Conservation (phyloP, 371 early-diverging fungal species). For the Mucor sp. region DNA sequence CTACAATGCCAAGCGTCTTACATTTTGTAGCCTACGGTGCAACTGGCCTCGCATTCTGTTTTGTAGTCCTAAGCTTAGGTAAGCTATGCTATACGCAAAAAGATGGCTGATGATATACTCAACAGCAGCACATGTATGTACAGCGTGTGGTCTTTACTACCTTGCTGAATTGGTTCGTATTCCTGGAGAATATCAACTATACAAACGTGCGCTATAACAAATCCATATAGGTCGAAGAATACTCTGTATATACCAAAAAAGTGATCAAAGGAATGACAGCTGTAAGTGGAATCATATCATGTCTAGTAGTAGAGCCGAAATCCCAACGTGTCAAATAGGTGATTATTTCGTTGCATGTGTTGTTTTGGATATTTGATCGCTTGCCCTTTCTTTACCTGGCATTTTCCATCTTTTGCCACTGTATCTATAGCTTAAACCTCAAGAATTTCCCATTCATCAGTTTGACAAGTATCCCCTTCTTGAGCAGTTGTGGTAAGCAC, state of each 20-base stretch:
- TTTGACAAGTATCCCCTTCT: conserved; percentile 62
- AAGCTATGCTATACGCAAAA: background rate
- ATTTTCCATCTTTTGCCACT: conserved; percentile 72
- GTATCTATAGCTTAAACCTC: conserved; percentile 71
- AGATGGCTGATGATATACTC: background rate
- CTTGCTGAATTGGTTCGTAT: conserved; percentile 70
- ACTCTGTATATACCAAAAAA: conserved; percentile 78
- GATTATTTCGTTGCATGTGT: conserved; percentile 63
- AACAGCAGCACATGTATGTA: background rate
- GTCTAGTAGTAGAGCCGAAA: background rate
- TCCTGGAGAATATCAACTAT: too few relatives aligned
- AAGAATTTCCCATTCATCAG: conserved; percentile 75
- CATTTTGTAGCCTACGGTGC: conserved; percentile 50
- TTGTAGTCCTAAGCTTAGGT: conserved; percentile 51
- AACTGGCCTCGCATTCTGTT: conserved; percentile 42
- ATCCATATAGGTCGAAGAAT: conserved; percentile 67
- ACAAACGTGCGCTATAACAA: too few relatives aligned
- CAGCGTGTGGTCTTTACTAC: conserved; percentile 87
- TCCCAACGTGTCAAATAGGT: conserved; percentile 30
- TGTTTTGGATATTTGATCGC: conserved; percentile 70
- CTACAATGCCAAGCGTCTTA: conserved; percentile 17
- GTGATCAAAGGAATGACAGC: conserved; percentile 71
- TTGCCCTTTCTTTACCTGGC: conserved; percentile 63
- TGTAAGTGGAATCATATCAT: conserved; percentile 46
- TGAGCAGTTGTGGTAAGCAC: conserved; percentile 73